phyloP scores from a whole-genome alignment of 176 grass and related monocot genomes.

The Oryza punctata region DNA sequence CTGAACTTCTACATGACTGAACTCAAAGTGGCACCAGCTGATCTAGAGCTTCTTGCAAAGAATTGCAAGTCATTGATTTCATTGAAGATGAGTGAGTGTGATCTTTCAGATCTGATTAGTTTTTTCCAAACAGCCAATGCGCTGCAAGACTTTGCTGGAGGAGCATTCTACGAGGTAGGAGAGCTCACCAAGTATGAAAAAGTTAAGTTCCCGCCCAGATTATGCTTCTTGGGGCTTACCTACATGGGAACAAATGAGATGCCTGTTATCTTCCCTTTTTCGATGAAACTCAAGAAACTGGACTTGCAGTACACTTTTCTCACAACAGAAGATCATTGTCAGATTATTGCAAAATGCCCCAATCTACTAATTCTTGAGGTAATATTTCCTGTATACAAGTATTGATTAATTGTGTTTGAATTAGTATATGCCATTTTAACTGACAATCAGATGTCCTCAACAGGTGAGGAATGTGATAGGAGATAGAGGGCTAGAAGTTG shows the following conservation, averaged over 20 bases:
- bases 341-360: conserved; percentile 75
- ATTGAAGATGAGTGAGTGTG: conserved; percentile 83
- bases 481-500: conserved; percentile 76
- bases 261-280: conserved; percentile 60
- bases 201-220: conserved; percentile 64
- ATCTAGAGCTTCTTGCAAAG: conserved; percentile 81
- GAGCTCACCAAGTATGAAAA: conserved; percentile 57
- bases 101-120: conserved; percentile 63
- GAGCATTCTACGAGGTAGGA: conserved; percentile 63
- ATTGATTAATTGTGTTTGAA: conserved; percentile 1
- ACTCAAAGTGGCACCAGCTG: conserved; percentile 56
- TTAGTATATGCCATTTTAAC: conserved; percentile 19
- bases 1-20: conserved; percentile 95
- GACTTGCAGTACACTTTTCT: conserved; percentile 92
- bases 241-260: conserved; percentile 83
- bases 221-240: conserved; percentile 66
- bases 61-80: conserved; percentile 83
- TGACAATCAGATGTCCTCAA: conserved; percentile 23
- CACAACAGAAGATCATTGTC: conserved; percentile 85
- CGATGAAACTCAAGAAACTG: conserved; percentile 72
- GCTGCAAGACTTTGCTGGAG: conserved; percentile 89
- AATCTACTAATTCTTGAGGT: conserved; percentile 90
- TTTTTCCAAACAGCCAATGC: conserved; percentile 66
- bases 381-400: conserved; percentile 15
- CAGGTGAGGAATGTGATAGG: conserved; percentile 90